phyloP scores from a whole-genome alignment of 1,139 yeast genomes.

The Trichomonascaceae sp. region DNA sequence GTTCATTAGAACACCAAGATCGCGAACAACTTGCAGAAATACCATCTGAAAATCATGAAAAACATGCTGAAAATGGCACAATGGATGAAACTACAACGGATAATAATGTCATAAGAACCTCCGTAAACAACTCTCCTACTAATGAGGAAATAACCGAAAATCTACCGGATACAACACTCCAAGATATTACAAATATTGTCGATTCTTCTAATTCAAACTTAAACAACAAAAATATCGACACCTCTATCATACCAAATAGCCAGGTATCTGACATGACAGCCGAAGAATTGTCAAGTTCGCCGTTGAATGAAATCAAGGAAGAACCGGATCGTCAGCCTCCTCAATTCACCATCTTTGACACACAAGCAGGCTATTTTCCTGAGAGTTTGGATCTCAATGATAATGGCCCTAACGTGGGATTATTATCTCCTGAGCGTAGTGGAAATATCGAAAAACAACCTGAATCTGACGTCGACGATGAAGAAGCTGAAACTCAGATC shows the following conservation, averaged over 20 bases:
- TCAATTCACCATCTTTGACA: background rate
- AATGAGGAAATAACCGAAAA: background rate
- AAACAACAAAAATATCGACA: background rate
- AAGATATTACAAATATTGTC: slow-evolving; percentile 2
- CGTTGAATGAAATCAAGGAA: slow-evolving; percentile 3
- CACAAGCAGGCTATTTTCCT: slow-evolving; percentile 1
- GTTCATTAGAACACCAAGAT: background rate
- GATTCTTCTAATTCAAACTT: background rate
- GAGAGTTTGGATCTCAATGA: slow-evolving; percentile 7
- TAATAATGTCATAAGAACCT: background rate
- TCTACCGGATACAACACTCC: background rate
- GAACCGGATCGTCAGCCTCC: slow-evolving; percentile 1
- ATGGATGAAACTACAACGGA: too few relatives aligned
- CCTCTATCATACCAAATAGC: slow-evolving; percentile 2
- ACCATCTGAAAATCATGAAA: background rate
- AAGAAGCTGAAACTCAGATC: slow-evolving; percentile 5
- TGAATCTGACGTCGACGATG: background rate
- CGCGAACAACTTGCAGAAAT: background rate
- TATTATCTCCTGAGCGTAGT: background rate
- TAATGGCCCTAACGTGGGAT: background rate
- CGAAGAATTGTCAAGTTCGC: slow-evolving; percentile 8
- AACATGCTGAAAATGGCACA: background rate
- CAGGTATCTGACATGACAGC: slow-evolving; percentile 2
- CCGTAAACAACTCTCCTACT: background rate
- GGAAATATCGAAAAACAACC: background rate